Evolutionary conservation across 1,284 basidiomycete species (phyloP).

Genomic region (Cutaneotrichosporon sp.): DNA sequence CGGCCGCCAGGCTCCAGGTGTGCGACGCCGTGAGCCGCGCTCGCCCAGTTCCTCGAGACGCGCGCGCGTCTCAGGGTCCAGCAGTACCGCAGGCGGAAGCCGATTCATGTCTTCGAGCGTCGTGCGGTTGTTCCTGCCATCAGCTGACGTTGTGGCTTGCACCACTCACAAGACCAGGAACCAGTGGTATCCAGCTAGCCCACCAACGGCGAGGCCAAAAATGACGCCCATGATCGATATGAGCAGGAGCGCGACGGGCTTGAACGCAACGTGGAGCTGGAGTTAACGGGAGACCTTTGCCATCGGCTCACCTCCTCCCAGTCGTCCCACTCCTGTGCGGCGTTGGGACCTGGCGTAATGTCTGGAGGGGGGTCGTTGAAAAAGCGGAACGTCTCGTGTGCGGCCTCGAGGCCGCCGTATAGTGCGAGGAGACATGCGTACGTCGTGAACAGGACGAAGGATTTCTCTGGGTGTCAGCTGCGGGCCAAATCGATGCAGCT

Average conservation of each 20-base stretch:
- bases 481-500: neutral
- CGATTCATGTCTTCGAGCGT: conserved; percentile 72
- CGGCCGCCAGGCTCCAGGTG: conserved; percentile 47
- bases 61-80: conserved; percentile 27
- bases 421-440: conserved; percentile 65
- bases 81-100: conserved; percentile 57
- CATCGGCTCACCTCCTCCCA: conserved; percentile 9
- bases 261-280: conserved; percentile 58
- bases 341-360: conserved; percentile 3
- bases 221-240: conserved; percentile 64
- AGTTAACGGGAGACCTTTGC: conserved; percentile 13
- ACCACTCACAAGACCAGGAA: conserved; percentile 66
- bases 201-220: conserved; percentile 69
- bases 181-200: conserved; percentile 73
- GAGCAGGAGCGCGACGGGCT: conserved; percentile 68
- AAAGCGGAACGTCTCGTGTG: conserved; percentile 64
- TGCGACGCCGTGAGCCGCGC: conserved; percentile 14
- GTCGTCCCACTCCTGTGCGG: conserved; percentile 13
- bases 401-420: conserved; percentile 63
- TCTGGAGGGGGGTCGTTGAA: conserved; percentile 57
- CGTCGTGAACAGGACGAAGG: conserved; percentile 77
- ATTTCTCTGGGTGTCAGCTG: conserved; percentile 58
- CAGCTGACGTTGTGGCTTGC: neutral
- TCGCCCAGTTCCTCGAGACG: conserved; percentile 16
- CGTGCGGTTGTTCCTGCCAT: conserved; percentile 73